A percentile compares a stretch with the other conserved stretches of the same genome.
Evolutionary conservation across 1,284 basidiomycete species (phyloP).

Genomic region (Leucoagaricus sp.): DNA sequence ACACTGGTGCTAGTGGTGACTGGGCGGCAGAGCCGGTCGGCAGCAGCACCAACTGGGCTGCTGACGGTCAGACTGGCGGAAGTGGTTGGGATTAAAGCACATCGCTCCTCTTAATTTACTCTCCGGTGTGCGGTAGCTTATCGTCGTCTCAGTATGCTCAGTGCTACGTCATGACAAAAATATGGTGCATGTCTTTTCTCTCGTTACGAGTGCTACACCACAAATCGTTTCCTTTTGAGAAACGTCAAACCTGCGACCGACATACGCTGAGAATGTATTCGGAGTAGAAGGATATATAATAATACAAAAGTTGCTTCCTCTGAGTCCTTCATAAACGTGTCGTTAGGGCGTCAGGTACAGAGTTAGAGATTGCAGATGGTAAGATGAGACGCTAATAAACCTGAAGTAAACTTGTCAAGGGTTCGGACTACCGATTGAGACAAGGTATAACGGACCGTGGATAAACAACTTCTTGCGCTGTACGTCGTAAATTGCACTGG

Average conservation of each 20-base stretch:
- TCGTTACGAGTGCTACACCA: not conserved
- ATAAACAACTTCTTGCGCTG: conserved; percentile 52
- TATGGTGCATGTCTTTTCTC: conserved; percentile 26
- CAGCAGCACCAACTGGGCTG: conserved; percentile 54
- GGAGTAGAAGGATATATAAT: not conserved
- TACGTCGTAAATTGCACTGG: conserved; percentile 54
- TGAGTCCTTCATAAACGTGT: not conserved
- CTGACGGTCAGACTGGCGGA: conserved; percentile 44
- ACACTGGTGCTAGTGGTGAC: conserved; percentile 49
- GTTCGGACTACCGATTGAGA: not conserved
- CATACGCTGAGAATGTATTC: not conserved
- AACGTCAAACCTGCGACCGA: not conserved
- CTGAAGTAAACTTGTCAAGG: conserved; percentile 18
- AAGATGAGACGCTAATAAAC: conserved; percentile 32
- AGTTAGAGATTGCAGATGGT: conserved; percentile 27
- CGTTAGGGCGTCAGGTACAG: not conserved
- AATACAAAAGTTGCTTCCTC: not conserved
- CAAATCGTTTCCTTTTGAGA: conserved; percentile 10
- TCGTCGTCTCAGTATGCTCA: conserved; percentile 4
- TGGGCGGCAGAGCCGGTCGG: conserved; percentile 5
- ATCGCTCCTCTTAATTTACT: conserved; percentile 16
- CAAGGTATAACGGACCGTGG: conserved; percentile 25
- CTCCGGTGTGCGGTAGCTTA: conserved; percentile 5
- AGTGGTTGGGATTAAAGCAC: conserved; percentile 62
- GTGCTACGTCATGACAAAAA: conserved; percentile 25